A percentile compares a stretch with the other conserved stretches of the same genome.
These are phyloP conservation scores for Aspergillus sclerotialis DNA, from an alignment of 2,329 filamentous ascomycete species.

Conservation along the genomic window DNA sequence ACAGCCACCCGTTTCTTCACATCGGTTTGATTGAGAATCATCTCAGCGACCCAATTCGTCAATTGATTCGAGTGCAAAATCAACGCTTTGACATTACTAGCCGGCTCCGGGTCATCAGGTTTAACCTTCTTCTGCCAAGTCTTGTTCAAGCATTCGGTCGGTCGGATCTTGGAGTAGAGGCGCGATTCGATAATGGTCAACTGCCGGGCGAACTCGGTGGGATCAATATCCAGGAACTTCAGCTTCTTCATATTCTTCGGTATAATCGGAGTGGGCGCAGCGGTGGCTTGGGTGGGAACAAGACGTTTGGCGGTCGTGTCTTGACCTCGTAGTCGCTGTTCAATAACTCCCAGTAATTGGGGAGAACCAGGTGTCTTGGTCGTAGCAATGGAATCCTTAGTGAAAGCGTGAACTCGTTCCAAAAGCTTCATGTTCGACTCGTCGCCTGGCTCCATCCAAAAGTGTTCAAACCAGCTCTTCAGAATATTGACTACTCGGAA, in stretches of 20 bases:
- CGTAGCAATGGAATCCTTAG: constrained; percentile 82
- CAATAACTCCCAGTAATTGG: constrained; percentile 76
- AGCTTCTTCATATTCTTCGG: constrained; percentile 99
- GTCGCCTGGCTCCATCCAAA: constrained; percentile 97
- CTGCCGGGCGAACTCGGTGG: constrained; percentile 93
- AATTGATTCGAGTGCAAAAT: constrained; percentile 98
- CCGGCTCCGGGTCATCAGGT: constrained; percentile 65
- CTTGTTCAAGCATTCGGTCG: constrained; percentile 94
- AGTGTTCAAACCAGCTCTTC: constrained; percentile 97
- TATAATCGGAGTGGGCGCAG: constrained; percentile 80
- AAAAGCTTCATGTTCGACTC: constrained; percentile 77
- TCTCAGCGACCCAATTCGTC: constrained; percentile 98
- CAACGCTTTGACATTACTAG: constrained; percentile 88
- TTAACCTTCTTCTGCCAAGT: constrained; percentile 95
- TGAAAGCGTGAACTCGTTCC: constrained; percentile 82
- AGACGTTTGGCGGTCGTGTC: constrained; percentile 80
- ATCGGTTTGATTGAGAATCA: constrained; percentile 92
- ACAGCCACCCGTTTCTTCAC: constrained; percentile 94
- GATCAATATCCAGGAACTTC: constrained; percentile 95
- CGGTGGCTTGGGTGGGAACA: constrained; percentile 75
- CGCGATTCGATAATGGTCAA: constrained; percentile 94
- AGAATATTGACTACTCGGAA: constrained; percentile 96
- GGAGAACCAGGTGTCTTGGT: constrained; percentile 86
- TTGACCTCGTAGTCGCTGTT: constrained; percentile 81
- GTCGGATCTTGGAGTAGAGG: constrained; percentile 91